Evolutionary conservation across 163 green algal species (phyloP).

Genomic region (Prototheca cutis): DNA sequence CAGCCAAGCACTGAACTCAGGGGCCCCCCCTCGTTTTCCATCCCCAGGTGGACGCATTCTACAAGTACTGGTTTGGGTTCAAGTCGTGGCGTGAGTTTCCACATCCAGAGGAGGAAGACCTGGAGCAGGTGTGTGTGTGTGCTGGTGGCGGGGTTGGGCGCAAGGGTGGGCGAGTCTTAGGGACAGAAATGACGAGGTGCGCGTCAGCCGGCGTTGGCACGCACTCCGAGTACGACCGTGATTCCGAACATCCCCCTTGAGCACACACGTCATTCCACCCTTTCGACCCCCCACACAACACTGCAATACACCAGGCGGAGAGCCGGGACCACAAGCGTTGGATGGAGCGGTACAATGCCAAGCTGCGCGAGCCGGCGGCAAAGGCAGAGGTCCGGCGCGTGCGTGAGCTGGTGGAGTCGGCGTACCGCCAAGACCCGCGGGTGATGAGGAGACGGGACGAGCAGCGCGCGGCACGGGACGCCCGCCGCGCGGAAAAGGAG

Average conservation of each 20-base stretch:
- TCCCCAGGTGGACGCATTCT: conserved; percentile 78
- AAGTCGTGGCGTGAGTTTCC: conserved; percentile 97
- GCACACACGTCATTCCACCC: too few relatives aligned
- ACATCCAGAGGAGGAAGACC: conserved; percentile 91
- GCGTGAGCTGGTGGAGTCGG: conserved; percentile 77
- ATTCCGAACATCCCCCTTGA: too few relatives aligned
- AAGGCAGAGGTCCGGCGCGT: conserved; percentile 79
- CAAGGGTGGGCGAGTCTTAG: too few relatives aligned
- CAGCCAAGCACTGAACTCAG: too few relatives aligned
- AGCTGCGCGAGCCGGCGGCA: conserved; percentile 82
- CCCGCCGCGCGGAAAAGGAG: not conserved
- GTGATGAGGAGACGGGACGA: conserved; percentile 28
- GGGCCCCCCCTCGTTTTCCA: conserved; percentile 6
- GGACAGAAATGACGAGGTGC: too few relatives aligned
- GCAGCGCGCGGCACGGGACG: conserved; percentile 11
- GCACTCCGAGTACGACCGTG: too few relatives aligned
- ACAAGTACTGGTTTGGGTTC: conserved; percentile 95
- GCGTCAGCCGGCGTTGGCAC: too few relatives aligned
- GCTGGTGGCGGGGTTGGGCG: too few relatives aligned
- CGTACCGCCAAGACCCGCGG: conserved; percentile 74
- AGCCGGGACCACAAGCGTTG: conserved; percentile 64
- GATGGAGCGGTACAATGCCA: conserved; percentile 85
- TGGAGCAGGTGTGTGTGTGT: conserved; percentile 44
- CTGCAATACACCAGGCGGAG: conserved; percentile 15
- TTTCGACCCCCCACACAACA: not conserved